Evolutionary conservation across 1,139 yeast species (phyloP), one percentile per base, ranked within the genome.

Genomic region (Meyerozyma sp.): DNA sequence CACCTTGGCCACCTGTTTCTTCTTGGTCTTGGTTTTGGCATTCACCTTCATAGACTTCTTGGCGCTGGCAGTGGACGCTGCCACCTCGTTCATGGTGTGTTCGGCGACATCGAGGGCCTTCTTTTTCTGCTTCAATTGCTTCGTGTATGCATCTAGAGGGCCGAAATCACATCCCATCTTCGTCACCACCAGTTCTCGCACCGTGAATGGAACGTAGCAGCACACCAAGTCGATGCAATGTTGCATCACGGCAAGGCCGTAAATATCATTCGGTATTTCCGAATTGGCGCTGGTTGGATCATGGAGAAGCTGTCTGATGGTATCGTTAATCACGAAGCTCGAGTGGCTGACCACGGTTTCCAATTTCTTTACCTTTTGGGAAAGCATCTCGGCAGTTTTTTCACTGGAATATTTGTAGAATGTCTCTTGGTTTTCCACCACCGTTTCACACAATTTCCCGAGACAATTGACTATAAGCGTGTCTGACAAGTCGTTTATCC

Each of bases 391-490:
- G 3, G 65, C 43, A 1, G 73, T 62, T 45, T 67, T 73, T 0
- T 50, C 53, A 3, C 53, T 41, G 4, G 74, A 65, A 16, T 73
- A 66, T 51, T 72, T 76, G 56, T 69, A 80, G 53, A 76, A 82
- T 1, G 40, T 43, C 40, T 76, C 82, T 10, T 66, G 80, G 38
- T 67, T 72, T 50, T 79, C 82, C 21, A 57, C 63, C 2, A 79
- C 61, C 0, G 54, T 53, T 13, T 79, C 83, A 48, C 81, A 73
- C 2, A 80, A 61, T 6, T 46, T 43, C 1, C 49, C 52, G 30
- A 81, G 50, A 2, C 64, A 53, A 0, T 40, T 38, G 23, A 50
- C 46, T 7, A 70, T 50, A 7, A 57, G 21, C 1, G 34, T 40
- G 32, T 57, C 56, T 0, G 71, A 63, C 10, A 76, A 39, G 9